These are phyloP conservation scores for Acanthamoeba triangularis DNA, from an alignment of 208 protist genomes.

Conservation along the genomic window DNA sequence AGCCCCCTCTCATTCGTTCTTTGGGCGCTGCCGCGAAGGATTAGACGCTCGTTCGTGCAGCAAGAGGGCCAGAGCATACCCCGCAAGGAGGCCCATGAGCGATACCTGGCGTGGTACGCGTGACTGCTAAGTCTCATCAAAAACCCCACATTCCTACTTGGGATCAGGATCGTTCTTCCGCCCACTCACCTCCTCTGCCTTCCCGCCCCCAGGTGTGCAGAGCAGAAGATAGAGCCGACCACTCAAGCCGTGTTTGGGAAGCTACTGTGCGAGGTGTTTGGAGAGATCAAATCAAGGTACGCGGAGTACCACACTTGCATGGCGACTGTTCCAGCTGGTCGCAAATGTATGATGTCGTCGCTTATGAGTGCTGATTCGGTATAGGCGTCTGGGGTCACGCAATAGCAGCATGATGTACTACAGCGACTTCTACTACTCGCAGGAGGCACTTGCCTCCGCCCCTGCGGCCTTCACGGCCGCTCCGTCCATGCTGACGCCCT, in stretches of 20 bases:
- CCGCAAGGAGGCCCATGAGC: background rate
- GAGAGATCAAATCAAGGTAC: slow-evolving; percentile 11
- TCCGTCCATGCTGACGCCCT: background rate
- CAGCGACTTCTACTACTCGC: slow-evolving; percentile 36
- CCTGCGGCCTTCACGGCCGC: background rate
- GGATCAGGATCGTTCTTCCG: too few species aligned
- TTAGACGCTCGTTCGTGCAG: background rate
- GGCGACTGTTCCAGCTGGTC: too few species aligned
- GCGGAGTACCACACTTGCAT: too few species aligned
- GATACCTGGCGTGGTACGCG: background rate
- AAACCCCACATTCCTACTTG: too few species aligned
- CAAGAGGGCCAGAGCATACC: background rate
- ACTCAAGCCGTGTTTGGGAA: background rate
- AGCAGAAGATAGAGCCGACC: slow-evolving; percentile 4
- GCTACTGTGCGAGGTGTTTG: background rate
- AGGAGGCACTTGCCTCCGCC: background rate
- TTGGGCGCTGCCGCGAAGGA: background rate
- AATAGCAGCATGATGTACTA: background rate
- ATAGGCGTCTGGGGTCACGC: background rate
- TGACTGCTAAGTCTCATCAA: background rate
- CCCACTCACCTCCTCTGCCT: background rate
- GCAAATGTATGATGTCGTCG: too few species aligned
- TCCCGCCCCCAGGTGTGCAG: background rate
- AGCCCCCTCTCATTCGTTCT: background rate
- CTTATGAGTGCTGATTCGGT: too few species aligned